phyloP scores from a whole-genome alignment of 441 rosid genomes.

The Macaranga tanarius region DNA sequence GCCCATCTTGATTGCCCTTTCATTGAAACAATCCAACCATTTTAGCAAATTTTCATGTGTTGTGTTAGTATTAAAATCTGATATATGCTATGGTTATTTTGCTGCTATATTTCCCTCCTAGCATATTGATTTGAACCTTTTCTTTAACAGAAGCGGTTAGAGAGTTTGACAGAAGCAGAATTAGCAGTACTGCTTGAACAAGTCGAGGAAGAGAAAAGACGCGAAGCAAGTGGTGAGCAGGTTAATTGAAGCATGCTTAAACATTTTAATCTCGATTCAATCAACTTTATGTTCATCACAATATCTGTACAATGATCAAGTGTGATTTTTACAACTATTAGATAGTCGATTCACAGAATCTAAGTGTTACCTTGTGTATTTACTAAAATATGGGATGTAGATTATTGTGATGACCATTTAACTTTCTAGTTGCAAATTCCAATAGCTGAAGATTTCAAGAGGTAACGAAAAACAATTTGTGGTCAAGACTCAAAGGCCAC shows the following conservation, averaged over 20 bases:
- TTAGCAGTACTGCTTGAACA: slow-evolving; percentile 76
- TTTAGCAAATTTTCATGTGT: not conserved
- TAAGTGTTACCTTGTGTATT: too few species aligned
- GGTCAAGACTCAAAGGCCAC: too few species aligned
- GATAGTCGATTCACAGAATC: not conserved
- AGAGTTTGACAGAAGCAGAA: slow-evolving; percentile 84
- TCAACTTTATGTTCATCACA: not conserved
- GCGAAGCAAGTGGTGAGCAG: slow-evolving; percentile 43
- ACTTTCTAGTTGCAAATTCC: not conserved
- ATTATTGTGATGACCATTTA: not conserved
- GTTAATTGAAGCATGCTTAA: slow-evolving; percentile 33
- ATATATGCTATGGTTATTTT: not conserved
- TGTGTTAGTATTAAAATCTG: not conserved
- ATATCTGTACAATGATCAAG: not conserved
- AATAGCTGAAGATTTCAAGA: too few species aligned
- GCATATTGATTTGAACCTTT: not conserved
- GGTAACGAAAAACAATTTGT: too few species aligned
- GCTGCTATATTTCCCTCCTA: not conserved
- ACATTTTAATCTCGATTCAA: not conserved
- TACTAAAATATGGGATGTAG: not conserved
- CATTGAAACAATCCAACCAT: not conserved
- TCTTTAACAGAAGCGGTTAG: slow-evolving; percentile 69
- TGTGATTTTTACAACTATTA: not conserved
- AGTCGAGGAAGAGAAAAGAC: slow-evolving; percentile 90
- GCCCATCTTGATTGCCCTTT: not conserved